A percentile compares a stretch with the other conserved stretches of the same genome.
Conservation (phyloP, 768 basidiomycete species). For the Tylopilus sp. region DNA sequence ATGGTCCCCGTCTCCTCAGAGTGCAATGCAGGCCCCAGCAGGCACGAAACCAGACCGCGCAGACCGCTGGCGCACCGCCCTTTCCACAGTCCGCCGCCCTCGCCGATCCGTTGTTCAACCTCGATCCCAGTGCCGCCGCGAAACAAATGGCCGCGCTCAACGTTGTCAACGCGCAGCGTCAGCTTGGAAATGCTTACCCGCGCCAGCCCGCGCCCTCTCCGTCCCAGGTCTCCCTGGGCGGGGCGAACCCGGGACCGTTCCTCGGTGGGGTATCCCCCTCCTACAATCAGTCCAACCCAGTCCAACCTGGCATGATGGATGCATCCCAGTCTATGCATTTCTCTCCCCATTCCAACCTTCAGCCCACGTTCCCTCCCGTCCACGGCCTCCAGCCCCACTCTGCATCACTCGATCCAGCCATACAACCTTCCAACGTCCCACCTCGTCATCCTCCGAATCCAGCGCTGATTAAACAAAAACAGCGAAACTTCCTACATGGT, state of each 20-base stretch:
- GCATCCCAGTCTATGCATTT: constrained; percentile 40
- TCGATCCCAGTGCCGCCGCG: constrained; percentile 64
- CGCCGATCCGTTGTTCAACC: constrained; percentile 42
- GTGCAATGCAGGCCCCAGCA: constrained; percentile 41
- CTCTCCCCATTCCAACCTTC: constrained; percentile 42
- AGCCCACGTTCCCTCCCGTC: constrained; percentile 42
- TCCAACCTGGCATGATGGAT: constrained; percentile 41
- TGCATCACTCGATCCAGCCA: constrained; percentile 46
- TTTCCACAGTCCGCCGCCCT: constrained; percentile 23
- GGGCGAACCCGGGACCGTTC: constrained; percentile 67
- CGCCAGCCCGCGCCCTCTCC: constrained; percentile 38
- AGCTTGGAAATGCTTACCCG: constrained; percentile 57
- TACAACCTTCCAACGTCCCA: constrained; percentile 37
- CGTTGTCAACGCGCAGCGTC: constrained; percentile 46
- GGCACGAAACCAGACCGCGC: constrained; percentile 21
- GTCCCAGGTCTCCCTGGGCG: constrained; percentile 38
- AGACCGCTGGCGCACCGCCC: constrained; percentile 13
- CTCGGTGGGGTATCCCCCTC: constrained; percentile 54
- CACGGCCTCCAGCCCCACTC: constrained; percentile 31
- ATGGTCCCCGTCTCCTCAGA: background rate
- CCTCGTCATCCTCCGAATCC: constrained; percentile 35
- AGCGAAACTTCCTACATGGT: constrained; percentile 55
- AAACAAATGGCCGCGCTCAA: constrained; percentile 82
- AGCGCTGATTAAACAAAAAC: constrained; percentile 48
- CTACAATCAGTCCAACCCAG: constrained; percentile 28